Percentiles rank a stretch among this genome's conserved stretches.
Evolutionary conservation across 2,329 filamentous ascomycete genomes (phyloP).

Genomic region (Cordyceps militaris): DNA sequence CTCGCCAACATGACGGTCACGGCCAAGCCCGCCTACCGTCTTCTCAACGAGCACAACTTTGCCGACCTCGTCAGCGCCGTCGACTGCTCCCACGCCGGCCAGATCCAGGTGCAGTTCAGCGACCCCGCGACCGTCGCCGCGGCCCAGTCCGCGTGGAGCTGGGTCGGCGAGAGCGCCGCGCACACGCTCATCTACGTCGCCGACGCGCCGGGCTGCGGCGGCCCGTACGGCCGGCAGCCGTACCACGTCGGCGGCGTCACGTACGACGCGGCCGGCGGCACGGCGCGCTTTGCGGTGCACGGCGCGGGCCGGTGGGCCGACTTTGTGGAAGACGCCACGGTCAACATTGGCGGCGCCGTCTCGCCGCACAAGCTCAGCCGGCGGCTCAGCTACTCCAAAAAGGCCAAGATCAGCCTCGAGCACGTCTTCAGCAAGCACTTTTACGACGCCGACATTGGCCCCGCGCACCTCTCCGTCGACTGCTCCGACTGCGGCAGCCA

Average conservation of each 20-base stretch:
- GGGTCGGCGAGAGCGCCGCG: conserved; percentile 5
- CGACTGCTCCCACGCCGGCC: conserved; percentile 10
- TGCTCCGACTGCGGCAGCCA: conserved; percentile 13
- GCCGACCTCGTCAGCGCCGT: conserved; percentile 9
- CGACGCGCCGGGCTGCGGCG: conserved; percentile 10
- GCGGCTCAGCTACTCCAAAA: conserved; percentile 11
- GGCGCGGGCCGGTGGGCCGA: conserved; percentile 5
- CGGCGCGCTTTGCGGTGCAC: conserved; percentile 1
- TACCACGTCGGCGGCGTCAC: conserved; percentile 7
- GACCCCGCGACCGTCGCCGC: not conserved
- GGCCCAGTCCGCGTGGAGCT: conserved; percentile 8
- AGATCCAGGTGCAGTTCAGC: conserved; percentile 2
- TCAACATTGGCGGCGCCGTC: conserved; percentile 9
- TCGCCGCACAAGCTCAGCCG: not conserved
- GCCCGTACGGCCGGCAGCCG: conserved; percentile 9
- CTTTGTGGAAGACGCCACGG: conserved; percentile 9
- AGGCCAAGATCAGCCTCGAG: conserved; percentile 14
- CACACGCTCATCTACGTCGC: conserved; percentile 11
- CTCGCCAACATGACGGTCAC: conserved; percentile 14
- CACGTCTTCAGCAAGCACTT: conserved; percentile 13
- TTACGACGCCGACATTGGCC: conserved; percentile 12
- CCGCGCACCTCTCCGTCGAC: conserved; percentile 12
- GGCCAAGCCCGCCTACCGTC: conserved; percentile 8
- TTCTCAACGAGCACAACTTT: conserved; percentile 12
- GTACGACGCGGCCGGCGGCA: not conserved